These are phyloP conservation scores for Xylaria nigripes DNA, from an alignment of 495 filamentous ascomycete species.

Conservation along the genomic window DNA sequence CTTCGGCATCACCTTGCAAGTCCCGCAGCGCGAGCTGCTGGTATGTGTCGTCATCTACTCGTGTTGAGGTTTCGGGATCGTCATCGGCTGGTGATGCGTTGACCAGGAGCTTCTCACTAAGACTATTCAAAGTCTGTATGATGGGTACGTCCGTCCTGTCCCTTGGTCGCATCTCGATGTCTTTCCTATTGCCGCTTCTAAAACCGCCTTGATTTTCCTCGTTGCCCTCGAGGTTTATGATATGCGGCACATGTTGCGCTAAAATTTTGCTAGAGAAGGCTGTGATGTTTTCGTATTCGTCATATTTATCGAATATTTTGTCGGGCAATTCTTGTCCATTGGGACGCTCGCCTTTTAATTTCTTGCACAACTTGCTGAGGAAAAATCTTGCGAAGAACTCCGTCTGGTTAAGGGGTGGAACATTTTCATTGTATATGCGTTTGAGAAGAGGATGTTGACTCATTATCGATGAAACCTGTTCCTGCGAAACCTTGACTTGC, in stretches of 20 bases:
- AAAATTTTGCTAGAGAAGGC: slow-evolving; percentile 42
- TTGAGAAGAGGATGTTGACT: slow-evolving; percentile 86
- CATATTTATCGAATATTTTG: slow-evolving; percentile 73
- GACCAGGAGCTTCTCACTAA: slow-evolving; percentile 86
- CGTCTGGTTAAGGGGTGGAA: slow-evolving; percentile 69
- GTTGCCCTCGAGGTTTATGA: slow-evolving; percentile 87
- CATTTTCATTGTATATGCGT: slow-evolving; percentile 85
- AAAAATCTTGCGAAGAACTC: slow-evolving; percentile 94
- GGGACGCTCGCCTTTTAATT: slow-evolving; percentile 80
- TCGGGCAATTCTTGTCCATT: slow-evolving; percentile 65
- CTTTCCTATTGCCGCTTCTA: slow-evolving; percentile 71
- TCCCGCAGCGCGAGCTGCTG: slow-evolving; percentile 71
- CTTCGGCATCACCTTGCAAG: slow-evolving; percentile 63
- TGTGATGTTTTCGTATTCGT: slow-evolving; percentile 56
- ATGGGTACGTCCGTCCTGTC: slow-evolving; percentile 45
- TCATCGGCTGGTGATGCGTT: slow-evolving; percentile 71
- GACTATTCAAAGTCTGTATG: slow-evolving; percentile 72
- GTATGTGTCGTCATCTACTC: slow-evolving; percentile 67
- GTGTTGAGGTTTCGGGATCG: slow-evolving; percentile 49
- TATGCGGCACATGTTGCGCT: slow-evolving; percentile 64
- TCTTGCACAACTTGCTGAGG: slow-evolving; percentile 78
- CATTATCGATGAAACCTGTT: slow-evolving; percentile 90
- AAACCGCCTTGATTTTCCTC: slow-evolving; percentile 70
- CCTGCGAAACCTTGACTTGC: slow-evolving; percentile 77
- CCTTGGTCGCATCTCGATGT: slow-evolving; percentile 74